These are phyloP conservation scores for Talaromyces sp. DNA, from an alignment of 2,329 filamentous ascomycete species.

Conservation along the genomic window DNA sequence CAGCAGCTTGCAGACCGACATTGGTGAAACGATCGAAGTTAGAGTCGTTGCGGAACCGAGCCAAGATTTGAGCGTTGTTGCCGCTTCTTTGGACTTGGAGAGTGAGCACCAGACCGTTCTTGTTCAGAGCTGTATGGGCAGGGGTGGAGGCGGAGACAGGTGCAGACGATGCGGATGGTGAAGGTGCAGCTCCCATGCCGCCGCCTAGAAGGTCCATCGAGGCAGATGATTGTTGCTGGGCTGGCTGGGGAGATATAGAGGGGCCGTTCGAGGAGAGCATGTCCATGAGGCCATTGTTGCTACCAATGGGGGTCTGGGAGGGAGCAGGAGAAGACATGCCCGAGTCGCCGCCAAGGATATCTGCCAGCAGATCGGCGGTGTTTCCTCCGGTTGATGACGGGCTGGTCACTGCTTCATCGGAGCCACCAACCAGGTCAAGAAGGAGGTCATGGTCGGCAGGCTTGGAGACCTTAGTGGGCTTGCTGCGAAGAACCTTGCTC, in stretches of 20 bases:
- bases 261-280: slow-evolving; percentile 65
- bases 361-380: slow-evolving; percentile 84
- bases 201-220: slow-evolving; percentile 39
- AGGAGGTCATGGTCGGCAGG: slow-evolving; percentile 89
- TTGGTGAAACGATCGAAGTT: slow-evolving; percentile 66
- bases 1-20: slow-evolving; percentile 88
- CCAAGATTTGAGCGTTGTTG: slow-evolving; percentile 73
- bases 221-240: slow-evolving; percentile 46
- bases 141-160: slow-evolving; percentile 50
- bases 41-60: slow-evolving; percentile 79
- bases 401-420: slow-evolving; percentile 64
- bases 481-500: slow-evolving; percentile 67
- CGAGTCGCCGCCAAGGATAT: slow-evolving; percentile 80
- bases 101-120: slow-evolving; percentile 79
- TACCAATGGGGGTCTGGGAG: slow-evolving; percentile 57
- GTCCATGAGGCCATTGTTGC: slow-evolving; percentile 79
- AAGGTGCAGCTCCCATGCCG: slow-evolving; percentile 45
- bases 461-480: slow-evolving; percentile 74
- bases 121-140: slow-evolving; percentile 76
- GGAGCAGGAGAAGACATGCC: slow-evolving; percentile 58
- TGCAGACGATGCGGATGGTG: slow-evolving; percentile 52
- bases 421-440: slow-evolving; percentile 86
- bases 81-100: slow-evolving; percentile 80
- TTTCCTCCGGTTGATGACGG: slow-evolving; percentile 62
- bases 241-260: slow-evolving; percentile 53